Conservation (phyloP, 306 rosid species). For the Comarum palustre region DNA sequence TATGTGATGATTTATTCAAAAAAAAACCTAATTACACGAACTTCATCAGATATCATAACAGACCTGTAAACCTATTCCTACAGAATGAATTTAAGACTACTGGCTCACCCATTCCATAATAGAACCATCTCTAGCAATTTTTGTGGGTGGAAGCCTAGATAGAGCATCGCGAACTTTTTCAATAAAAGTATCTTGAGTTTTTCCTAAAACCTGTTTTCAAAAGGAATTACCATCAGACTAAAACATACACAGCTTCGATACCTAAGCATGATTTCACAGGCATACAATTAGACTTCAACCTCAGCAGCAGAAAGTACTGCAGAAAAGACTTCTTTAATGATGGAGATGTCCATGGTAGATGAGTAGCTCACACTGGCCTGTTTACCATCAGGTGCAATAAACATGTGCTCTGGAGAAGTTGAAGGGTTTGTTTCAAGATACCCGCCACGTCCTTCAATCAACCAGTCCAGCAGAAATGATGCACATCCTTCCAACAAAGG, state of each 20-base stretch:
- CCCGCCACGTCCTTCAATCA: slow-evolving; percentile 77
- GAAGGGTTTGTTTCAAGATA: slow-evolving; percentile 91
- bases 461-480: slow-evolving; percentile 95
- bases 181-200: slow-evolving; percentile 53
- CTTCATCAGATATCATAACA: slow-evolving; percentile 10
- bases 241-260: slow-evolving; percentile 4
- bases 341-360: slow-evolving; percentile 89
- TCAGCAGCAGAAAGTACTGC: slow-evolving; percentile 70
- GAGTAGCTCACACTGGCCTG: slow-evolving; percentile 96
- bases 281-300: slow-evolving; percentile 45
- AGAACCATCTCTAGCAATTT: slow-evolving; percentile 80
- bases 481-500: slow-evolving; percentile 93
- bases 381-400: slow-evolving; percentile 72
- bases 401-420: slow-evolving; percentile 98
- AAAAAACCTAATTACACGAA: too few relatives aligned
- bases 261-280: slow-evolving; percentile 11
- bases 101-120: slow-evolving; percentile 88
- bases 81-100: slow-evolving; percentile 9
- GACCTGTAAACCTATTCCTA: slow-evolving; percentile 13
- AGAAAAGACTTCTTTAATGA: slow-evolving; percentile 81
- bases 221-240: slow-evolving; percentile 3
- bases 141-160: slow-evolving; percentile 64
- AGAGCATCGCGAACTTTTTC: slow-evolving; percentile 52
- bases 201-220: slow-evolving; percentile 64
- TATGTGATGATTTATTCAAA: too few relatives aligned